Evolutionary conservation across 2,329 filamentous ascomycete species (phyloP).

Genomic region (Exophiala spinifera): DNA sequence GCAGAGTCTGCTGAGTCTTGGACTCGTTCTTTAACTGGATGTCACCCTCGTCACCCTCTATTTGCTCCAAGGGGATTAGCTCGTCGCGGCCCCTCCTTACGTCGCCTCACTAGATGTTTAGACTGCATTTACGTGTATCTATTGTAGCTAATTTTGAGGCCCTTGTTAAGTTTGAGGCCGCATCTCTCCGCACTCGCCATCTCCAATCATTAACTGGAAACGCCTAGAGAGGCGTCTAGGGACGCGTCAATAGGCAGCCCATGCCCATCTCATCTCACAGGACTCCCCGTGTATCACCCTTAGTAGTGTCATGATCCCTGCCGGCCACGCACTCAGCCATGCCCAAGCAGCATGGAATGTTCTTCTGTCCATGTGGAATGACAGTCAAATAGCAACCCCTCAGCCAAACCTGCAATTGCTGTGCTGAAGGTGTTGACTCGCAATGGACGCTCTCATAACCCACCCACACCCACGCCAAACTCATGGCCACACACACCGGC

Average conservation of each 20-base stretch:
- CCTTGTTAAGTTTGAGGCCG: not conserved
- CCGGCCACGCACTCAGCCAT: not conserved
- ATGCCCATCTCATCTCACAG: no score
- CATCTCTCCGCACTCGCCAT: not conserved
- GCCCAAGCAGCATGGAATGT: not conserved
- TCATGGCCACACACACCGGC: no score
- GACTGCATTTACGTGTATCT: no score
- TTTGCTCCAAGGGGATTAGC: not conserved
- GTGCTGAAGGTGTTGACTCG: no score
- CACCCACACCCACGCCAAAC: no score
- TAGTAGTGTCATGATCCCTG: not conserved
- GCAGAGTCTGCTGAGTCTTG: no score
- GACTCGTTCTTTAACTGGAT: not conserved
- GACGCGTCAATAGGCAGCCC: no score
- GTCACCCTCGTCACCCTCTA: not conserved
- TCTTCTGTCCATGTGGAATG: not conserved
- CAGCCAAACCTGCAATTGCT: not conserved
- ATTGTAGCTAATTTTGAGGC: not conserved
- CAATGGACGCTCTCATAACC: no score
- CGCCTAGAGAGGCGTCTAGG: no score
- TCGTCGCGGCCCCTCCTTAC: no score
- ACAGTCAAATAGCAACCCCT: not conserved
- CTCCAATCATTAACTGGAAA: not conserved
- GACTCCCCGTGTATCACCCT: no score
- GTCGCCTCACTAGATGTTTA: no score